Evolutionary conservation across 1,284 basidiomycete genomes (phyloP).

Genomic region (Lignosus rhinocerotis): DNA sequence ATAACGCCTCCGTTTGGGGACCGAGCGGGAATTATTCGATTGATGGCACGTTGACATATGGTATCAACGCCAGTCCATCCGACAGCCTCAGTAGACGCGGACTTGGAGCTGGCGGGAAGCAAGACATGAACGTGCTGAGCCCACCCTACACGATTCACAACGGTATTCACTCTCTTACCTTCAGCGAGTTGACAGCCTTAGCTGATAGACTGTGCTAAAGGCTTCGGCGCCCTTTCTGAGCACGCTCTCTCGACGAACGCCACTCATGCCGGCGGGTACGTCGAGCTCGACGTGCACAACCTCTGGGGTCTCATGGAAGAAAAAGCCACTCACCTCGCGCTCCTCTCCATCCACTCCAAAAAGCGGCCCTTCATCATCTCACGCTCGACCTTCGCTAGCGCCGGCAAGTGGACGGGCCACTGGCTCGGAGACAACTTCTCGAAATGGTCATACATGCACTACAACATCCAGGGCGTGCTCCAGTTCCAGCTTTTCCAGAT

Average conservation of each 20-base stretch:
- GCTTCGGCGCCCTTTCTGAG: slow-evolving; percentile 46
- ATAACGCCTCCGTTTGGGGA: slow-evolving; percentile 61
- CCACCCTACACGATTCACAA: slow-evolving; percentile 77
- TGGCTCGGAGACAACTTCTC: slow-evolving; percentile 61
- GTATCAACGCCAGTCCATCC: slow-evolving; percentile 38
- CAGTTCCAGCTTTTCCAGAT: slow-evolving; percentile 80
- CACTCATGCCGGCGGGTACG: slow-evolving; percentile 53
- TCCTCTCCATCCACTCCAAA: slow-evolving; percentile 50
- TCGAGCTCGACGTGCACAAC: slow-evolving; percentile 65
- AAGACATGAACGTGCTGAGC: slow-evolving; percentile 48
- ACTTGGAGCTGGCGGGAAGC: slow-evolving; percentile 48
- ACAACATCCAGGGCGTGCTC: slow-evolving; percentile 67
- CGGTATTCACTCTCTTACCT: slow-evolving; percentile 37
- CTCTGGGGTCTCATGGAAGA: slow-evolving; percentile 69
- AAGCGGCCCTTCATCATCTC: slow-evolving; percentile 68
- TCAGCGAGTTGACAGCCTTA: slow-evolving; percentile 4
- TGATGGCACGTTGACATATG: slow-evolving; percentile 62
- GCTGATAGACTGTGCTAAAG: slow-evolving; percentile 28
- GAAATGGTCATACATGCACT: slow-evolving; percentile 62
- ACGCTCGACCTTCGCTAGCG: slow-evolving; percentile 65
- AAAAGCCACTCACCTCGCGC: slow-evolving; percentile 56
- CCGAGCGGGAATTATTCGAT: slow-evolving; percentile 75
- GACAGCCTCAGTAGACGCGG: slow-evolving; percentile 2
- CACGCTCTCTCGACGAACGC: slow-evolving; percentile 63
- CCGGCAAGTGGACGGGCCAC: slow-evolving; percentile 65